These are phyloP conservation scores for Pichia occidentalis DNA, from an alignment of 805 yeast genomes.

Conservation along the genomic window DNA sequence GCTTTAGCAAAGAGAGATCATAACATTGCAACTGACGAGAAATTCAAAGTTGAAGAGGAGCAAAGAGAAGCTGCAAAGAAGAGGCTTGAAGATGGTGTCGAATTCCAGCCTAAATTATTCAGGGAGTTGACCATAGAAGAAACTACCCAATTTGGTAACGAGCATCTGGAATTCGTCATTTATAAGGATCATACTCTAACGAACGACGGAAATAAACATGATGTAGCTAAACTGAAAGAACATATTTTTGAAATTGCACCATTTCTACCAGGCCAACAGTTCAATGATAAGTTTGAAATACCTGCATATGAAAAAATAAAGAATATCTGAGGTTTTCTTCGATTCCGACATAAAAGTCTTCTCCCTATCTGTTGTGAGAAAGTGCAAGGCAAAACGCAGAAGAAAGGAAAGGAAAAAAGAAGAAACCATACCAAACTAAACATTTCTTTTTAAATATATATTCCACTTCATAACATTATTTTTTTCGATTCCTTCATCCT, in stretches of 20 bases:
- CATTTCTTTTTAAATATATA: too few species aligned
- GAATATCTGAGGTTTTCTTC: too few species aligned
- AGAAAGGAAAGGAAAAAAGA: too few species aligned
- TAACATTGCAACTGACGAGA: constrained; percentile 78
- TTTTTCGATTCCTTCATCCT: too few species aligned
- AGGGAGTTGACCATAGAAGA: constrained; percentile 37
- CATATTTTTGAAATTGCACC: constrained; percentile 66
- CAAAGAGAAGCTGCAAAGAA: constrained; percentile 72
- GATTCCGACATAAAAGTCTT: too few species aligned
- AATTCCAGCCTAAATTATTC: constrained; percentile 76
- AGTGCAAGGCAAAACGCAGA: too few species aligned
- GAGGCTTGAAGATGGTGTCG: constrained; percentile 71
- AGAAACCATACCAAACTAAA: too few species aligned
- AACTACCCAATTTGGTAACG: constrained; percentile 25
- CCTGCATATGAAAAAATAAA: constrained; percentile 57
- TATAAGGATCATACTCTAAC: constrained; percentile 40
- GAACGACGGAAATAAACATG: constrained; percentile 33
- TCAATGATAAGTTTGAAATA: constrained; percentile 55
- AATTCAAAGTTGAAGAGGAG: constrained; percentile 76
- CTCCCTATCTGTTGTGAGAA: too few species aligned
- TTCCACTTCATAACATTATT: too few species aligned
- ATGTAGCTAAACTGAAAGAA: constrained; percentile 42
- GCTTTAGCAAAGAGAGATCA: constrained; percentile 82
- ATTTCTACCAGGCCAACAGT: constrained; percentile 73
- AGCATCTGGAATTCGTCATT: constrained; percentile 56